phyloP scores from a whole-genome alignment of 2,329 filamentous ascomycete genomes.

The Pezicula rhizophila region DNA sequence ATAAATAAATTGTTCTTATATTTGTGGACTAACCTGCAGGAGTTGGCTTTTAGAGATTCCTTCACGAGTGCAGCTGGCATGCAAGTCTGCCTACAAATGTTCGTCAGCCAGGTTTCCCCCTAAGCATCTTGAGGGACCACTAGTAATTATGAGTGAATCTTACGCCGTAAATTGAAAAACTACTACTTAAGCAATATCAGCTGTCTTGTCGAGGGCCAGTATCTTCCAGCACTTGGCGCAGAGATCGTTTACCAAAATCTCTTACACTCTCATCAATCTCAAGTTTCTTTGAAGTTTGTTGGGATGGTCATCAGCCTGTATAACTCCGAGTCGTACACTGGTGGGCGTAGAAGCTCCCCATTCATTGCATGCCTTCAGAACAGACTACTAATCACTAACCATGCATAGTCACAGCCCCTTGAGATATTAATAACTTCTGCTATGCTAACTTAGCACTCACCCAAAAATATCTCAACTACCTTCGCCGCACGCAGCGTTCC shows the following conservation, averaged over 20 bases:
- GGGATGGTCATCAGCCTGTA: constrained; percentile 33
- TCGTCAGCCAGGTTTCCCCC: constrained; percentile 39
- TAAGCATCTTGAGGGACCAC: constrained; percentile 28
- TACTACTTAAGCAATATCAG: neutral
- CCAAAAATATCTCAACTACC: constrained; percentile 13
- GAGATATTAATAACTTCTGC: constrained; percentile 32
- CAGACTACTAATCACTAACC: neutral
- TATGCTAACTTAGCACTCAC: constrained; percentile 23
- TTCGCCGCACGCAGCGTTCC: constrained; percentile 54
- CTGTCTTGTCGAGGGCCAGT: constrained; percentile 33
- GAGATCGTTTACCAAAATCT: constrained; percentile 39
- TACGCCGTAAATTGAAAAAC: constrained; percentile 32
- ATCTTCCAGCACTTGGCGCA: constrained; percentile 37
- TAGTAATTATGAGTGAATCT: constrained; percentile 43
- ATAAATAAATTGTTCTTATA: constrained; percentile 46
- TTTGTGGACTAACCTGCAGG: constrained; percentile 58
- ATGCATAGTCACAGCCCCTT: constrained; percentile 28
- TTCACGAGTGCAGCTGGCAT: constrained; percentile 40
- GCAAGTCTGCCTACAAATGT: constrained; percentile 42
- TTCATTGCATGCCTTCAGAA: neutral
- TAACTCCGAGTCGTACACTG: constrained; percentile 32
- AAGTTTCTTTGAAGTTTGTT: constrained; percentile 37
- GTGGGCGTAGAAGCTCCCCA: constrained; percentile 23
- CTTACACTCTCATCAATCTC: constrained; percentile 32
- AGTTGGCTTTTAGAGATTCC: constrained; percentile 48